Base-by-base conservation (phyloP, 805 yeast genomes). In the Zygosaccharomyces bisporus region DNA sequence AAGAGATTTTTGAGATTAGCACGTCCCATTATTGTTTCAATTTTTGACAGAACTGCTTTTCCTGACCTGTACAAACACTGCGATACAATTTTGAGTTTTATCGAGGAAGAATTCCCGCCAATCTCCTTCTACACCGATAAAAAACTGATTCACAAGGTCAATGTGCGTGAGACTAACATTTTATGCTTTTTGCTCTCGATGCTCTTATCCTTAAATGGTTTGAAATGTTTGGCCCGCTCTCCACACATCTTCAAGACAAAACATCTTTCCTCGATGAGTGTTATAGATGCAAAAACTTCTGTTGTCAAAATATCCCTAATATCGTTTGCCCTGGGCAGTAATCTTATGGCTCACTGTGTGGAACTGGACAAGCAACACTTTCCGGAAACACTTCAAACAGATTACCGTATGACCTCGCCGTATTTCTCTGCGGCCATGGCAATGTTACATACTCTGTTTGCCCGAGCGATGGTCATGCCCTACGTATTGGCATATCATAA, bases 401-500 rank as follows among this genome's bases (percentile, higher is more conserved):
- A 37, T 7, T 23, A 34, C 12, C 34, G 36, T 4, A 27, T 20
- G 14, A n/a, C 58, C 4, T 38, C 64, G 0, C 67, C 67, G 9
- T 51, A 50, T 33, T 17, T 56, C 13, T 36, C 41, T n/a, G 33
- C 44, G 6, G 43, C 50, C 13, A 27, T 50, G 2, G 41, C 54
- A 0, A 21, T 45, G 16, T 16, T 43, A 5, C 19, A 41, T 19
- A 30, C 43, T 4, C 14, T 53, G 6, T 31, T 49, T 4, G 31
- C 34, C 2, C 34, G 61, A 25, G 33, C 53, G 12, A 19, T 44
- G 19, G 34, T 50, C 7, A 44, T 39, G 29, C 45, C 51, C 16
- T 52, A 52, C 36, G 36, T 41, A 6, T 33, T 52, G n/a, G 35
- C 45, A 19, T 46, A 47, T 39, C 39, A 37, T 21, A 54, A 51